Percentiles rank a stretch among this genome's conserved stretches.
Conservation (phyloP, 495 filamentous ascomycete genomes). For the Tetracladium setigerum region DNA sequence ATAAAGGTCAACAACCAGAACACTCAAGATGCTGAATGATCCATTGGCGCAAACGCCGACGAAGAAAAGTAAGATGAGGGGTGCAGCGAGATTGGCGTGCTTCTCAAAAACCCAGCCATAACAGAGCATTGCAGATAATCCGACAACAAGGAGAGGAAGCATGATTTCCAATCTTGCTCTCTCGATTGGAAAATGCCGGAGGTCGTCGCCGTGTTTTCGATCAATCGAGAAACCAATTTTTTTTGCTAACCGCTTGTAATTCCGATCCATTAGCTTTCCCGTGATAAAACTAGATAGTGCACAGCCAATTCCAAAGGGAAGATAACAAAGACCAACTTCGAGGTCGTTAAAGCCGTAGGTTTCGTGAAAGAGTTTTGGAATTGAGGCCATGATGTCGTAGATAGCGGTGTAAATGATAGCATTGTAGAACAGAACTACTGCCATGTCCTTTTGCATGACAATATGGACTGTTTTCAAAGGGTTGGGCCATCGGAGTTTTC, state of each 20-base stretch:
- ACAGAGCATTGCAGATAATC: constrained; percentile 14
- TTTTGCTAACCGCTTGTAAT: constrained; percentile 38
- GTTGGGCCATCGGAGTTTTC: constrained; percentile 58
- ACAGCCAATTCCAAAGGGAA: constrained; percentile 59
- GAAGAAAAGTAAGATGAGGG: constrained; percentile 39
- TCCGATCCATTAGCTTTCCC: constrained; percentile 48
- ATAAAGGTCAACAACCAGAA: constrained; percentile 31
- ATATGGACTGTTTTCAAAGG: constrained; percentile 61
- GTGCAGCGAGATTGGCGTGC: constrained; percentile 29
- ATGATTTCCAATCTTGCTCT: constrained; percentile 49
- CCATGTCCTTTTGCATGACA: constrained; percentile 55
- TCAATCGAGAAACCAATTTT: constrained; percentile 34
- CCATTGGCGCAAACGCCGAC: constrained; percentile 41
- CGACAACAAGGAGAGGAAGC: constrained; percentile 37
- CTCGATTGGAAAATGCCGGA: constrained; percentile 56
- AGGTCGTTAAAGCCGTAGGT: constrained; percentile 63
- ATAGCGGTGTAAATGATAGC: constrained; percentile 44
- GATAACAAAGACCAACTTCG: constrained; percentile 54
- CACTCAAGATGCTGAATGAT: constrained; percentile 45
- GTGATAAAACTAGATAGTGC: constrained; percentile 58
- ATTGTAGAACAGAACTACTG: constrained; percentile 43
- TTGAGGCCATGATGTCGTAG: constrained; percentile 38
- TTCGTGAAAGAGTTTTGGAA: constrained; percentile 37
- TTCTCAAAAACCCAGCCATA: constrained; percentile 37
- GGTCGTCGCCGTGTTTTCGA: constrained; percentile 39